A percentile compares a stretch with the other conserved stretches of the same genome.
These are phyloP conservation scores for Rhinocladiella mackenziei DNA, from an alignment of 2,329 filamentous ascomycete genomes.

Conservation along the genomic window DNA sequence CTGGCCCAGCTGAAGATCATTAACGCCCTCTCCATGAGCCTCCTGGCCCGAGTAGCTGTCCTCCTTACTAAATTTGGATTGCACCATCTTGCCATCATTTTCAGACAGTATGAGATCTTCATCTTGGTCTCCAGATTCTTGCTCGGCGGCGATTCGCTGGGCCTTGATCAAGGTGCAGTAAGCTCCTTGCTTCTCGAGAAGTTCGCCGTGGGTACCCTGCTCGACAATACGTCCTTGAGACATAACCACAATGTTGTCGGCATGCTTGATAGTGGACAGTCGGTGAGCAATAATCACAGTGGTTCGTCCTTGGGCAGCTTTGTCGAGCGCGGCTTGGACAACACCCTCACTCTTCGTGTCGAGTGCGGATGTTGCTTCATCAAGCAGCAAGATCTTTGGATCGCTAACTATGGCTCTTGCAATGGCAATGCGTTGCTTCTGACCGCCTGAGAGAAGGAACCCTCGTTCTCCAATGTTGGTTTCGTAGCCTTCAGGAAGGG, in stretches of 20 bases:
- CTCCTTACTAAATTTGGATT: constrained; percentile 35
- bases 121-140: constrained; percentile 39
- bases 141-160: constrained; percentile 71
- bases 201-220: constrained; percentile 79
- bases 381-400: constrained; percentile 85
- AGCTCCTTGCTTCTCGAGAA: constrained; percentile 66
- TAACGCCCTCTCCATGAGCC: no score
- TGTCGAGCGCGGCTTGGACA: constrained; percentile 87
- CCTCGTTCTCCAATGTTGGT: constrained; percentile 95
- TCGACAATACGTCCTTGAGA: constrained; percentile 77
- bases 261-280: constrained; percentile 87
- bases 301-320: constrained; percentile 77
- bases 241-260: constrained; percentile 96
- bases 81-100: constrained; percentile 32
- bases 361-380: constrained; percentile 89
- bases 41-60: no score
- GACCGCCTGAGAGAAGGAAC: constrained; percentile 86
- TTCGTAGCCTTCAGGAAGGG: constrained; percentile 81
- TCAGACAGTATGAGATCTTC: constrained; percentile 32
- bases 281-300: constrained; percentile 96
- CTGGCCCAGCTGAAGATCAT: no score
- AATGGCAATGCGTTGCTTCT: constrained; percentile 96
- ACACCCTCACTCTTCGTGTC: constrained; percentile 94
- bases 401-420: constrained; percentile 85
- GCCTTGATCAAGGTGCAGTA: constrained; percentile 85